Base-by-base conservation (phyloP, 2,329 filamentous ascomycete species). In the Hypoxylon sp. region DNA sequence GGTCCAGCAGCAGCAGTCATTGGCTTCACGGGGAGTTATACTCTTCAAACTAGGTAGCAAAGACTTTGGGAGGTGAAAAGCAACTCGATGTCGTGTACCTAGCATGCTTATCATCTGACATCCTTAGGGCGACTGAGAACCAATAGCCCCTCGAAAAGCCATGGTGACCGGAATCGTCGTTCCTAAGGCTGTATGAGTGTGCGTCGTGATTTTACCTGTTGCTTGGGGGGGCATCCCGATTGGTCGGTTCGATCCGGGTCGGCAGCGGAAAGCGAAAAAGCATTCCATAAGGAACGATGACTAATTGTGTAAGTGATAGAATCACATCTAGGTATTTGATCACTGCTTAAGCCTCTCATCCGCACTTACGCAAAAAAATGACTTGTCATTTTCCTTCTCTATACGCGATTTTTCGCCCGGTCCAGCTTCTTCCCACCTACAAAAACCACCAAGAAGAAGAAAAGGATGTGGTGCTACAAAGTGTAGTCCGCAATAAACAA, bases 301-400 rank as follows among this genome's bases (percentile, higher is more conserved):
- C 9, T 23, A 20, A 19, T 12, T 41, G 17, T 12, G 15, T 16
- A 43, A 13, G 11, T 26, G 37, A 38, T 35, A 31, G 21, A 44
- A 13, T 13, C n/a, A 26, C 17, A n/a, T 36, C 12, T 6, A n/a
- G n/a, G n/a, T n/a, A n/a, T n/a, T n/a, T n/a, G n/a, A 19, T 21
- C 3, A 17, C n/a, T 7, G 9, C 25, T n/a, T 31, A 4, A 7
- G 15, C 6, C 6, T 17, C 27, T n/a, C 32, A 12, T 42, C 30
- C 30, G 19, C 13, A 15, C n/a, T n/a, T n/a, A n/a, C 7, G 17
- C n/a, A 25, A 7, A 36, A 48, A 20, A 40, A 49, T 49, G 50
- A 54, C 38, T 34, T 15, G 50, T 54, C 50, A 49, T 36, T 29
- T 49, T 15, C 6, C 38, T 36, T 31, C 7, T 36, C 19, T 12